Conservation (phyloP, 176 grass and related monocot species). For the Cocos nucifera region DNA sequence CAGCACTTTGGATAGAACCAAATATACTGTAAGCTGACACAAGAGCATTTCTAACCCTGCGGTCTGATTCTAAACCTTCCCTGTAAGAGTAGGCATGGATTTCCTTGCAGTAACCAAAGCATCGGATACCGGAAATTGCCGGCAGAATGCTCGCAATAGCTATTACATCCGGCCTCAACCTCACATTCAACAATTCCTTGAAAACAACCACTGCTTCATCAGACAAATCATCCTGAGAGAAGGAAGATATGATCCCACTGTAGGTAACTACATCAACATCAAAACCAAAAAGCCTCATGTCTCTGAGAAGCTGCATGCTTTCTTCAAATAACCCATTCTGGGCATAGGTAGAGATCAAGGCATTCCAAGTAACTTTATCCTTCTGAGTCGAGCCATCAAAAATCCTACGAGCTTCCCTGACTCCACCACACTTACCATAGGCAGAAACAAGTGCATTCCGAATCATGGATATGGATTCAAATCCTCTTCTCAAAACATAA, state of each 20-base stretch:
- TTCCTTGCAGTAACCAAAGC: constrained; percentile 14
- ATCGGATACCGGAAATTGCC: constrained; percentile 12
- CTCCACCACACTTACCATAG: constrained; percentile 13
- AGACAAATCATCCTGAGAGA: constrained; percentile 13
- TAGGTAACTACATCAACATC: constrained; percentile 19
- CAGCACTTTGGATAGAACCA: constrained; percentile 8
- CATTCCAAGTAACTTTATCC: constrained; percentile 20
- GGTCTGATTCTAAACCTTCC: constrained; percentile 5
- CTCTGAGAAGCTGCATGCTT: constrained; percentile 16
- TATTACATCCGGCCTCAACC: constrained; percentile 16
- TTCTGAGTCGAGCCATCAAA: constrained; percentile 3
- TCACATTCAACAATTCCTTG: constrained; percentile 6
- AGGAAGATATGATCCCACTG: constrained; percentile 26
- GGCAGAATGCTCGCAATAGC: constrained; percentile 19
- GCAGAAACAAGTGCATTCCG: constrained; percentile 18
- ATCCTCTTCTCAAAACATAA: constrained; percentile 17
- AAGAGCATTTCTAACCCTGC: constrained; percentile 17
- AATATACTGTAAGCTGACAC: constrained; percentile 19
- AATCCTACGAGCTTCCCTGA: constrained; percentile 3
- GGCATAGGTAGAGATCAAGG: constrained; percentile 19
- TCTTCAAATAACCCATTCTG: constrained; percentile 17
- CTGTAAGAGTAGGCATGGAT: constrained; percentile 18
- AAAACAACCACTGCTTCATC: constrained; percentile 9
- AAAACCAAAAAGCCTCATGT: constrained; percentile 11
- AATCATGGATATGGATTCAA: constrained; percentile 1